Conservation (phyloP, 257 asterid species). For the Ilex asprella region DNA sequence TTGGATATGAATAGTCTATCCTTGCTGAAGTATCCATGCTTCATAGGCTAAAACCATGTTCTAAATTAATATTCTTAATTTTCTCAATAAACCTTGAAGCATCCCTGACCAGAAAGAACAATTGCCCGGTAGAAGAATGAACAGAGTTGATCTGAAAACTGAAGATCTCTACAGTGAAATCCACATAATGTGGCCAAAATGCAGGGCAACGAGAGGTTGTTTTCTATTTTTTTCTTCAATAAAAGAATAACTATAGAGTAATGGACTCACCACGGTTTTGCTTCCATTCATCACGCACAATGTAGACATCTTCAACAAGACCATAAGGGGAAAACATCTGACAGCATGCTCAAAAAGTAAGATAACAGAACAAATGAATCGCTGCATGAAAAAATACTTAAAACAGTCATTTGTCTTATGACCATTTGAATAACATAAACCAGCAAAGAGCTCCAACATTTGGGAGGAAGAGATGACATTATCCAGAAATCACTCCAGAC, state of each 20-base stretch:
- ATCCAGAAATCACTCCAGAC: neutral
- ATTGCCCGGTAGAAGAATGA: neutral
- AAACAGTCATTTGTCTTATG: neutral
- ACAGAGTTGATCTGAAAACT: neutral
- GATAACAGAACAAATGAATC: neutral
- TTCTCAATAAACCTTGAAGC: neutral
- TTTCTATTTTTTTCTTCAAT: conserved; percentile 6
- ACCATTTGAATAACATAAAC: neutral
- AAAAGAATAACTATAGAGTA: neutral
- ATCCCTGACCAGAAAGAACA: neutral
- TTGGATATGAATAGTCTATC: no score
- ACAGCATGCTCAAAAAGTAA: conserved; percentile 7
- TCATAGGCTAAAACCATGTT: neutral
- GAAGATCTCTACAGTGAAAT: neutral
- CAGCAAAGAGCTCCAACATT: neutral
- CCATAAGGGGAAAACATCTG: conserved; percentile 89
- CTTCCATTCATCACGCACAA: conserved; percentile 64
- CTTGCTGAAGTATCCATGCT: no score
- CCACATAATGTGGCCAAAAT: conserved; percentile 1
- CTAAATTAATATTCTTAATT: neutral
- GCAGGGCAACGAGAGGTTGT: conserved; percentile 3
- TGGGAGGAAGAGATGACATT: neutral
- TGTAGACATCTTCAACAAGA: conserved; percentile 58
- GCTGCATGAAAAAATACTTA: neutral
- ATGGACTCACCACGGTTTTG: conserved; percentile 54